Base-by-base conservation (phyloP, 768 basidiomycete genomes). In the Boletus bicolor region DNA sequence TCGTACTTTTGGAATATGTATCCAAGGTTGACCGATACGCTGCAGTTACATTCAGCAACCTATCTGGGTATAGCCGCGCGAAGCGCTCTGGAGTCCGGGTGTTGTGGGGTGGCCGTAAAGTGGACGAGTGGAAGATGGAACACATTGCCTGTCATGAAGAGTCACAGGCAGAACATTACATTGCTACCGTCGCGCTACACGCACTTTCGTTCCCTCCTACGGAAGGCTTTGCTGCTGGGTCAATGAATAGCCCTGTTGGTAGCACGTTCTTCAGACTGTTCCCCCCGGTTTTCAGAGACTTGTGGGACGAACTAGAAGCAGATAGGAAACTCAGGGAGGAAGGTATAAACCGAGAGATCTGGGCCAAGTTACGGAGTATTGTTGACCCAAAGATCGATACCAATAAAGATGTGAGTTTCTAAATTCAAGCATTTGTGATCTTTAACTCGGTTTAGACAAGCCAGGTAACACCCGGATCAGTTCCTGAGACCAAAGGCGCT, bases 221-320 rank as follows among this genome's bases (percentile, higher is more conserved):
- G 0, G 80, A 81, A 49, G 88, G 88, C 8, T 92, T 92, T 69
- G 78, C 82, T 10, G 69, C 79, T 3, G 78, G 79, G n/a, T 69
- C 68, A 5, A 72, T 78, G 34, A 69, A 72, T 11, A 75, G 76
- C 38, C 72, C 79, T 44, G 75, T 78, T 30, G 79, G 71, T 43
- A 76, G 76, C 44, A 86, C 89, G 1, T 90, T 86, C 61, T 90
- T 91, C 70, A 79, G 91, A 60, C 70, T 84, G 9, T 76, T 98
- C n/a, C 93, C 96, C 9, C 77, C 86, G 3, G 79, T 82, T 17
- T 96, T 87, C 71, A 82, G 93, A 58, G 89, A 93, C 69, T 75
- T 99, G 17, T 99, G 96, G 96, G 88, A 91, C 52, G 91, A 95
- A 68, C 73, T 98, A 15, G 93, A 94, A 64, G 68, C 61, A 4